phyloP scores from a whole-genome alignment of 306 rosid species.

The Prosopis cineraria region DNA sequence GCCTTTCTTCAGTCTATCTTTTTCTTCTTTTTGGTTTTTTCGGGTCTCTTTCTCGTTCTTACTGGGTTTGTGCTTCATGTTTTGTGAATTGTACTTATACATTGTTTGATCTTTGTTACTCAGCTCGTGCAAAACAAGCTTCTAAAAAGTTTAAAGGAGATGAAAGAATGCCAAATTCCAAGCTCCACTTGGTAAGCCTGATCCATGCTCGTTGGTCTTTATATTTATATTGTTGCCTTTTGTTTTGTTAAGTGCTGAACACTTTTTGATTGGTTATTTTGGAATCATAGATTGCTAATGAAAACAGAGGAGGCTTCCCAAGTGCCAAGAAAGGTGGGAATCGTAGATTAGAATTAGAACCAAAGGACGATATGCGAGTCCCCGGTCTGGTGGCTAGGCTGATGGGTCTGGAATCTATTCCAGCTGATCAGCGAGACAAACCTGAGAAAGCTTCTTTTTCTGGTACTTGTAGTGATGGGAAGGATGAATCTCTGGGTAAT shows the following conservation, averaged over 20 bases:
- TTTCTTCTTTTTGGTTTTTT: not conserved
- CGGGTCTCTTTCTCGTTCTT: not conserved
- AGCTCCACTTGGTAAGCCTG: slow-evolving; percentile 68
- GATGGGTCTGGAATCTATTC: slow-evolving; percentile 92
- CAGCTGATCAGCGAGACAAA: slow-evolving; percentile 56
- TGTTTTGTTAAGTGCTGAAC: slow-evolving; percentile 1
- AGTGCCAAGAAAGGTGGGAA: slow-evolving; percentile 55
- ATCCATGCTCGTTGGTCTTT: not conserved
- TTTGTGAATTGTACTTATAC: slow-evolving; percentile 31
- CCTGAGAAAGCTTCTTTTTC: slow-evolving; percentile 52
- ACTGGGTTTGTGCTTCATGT: not conserved
- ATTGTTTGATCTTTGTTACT: slow-evolving; percentile 34
- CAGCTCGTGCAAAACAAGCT: slow-evolving; percentile 61
- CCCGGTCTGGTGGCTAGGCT: slow-evolving; percentile 84
- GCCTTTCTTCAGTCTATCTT: not conserved
- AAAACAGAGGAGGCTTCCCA: slow-evolving; percentile 83
- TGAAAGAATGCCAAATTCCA: slow-evolving; percentile 76
- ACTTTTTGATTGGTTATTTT: slow-evolving; percentile 25
- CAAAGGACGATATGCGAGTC: slow-evolving; percentile 60
- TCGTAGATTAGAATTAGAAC: slow-evolving; percentile 47
- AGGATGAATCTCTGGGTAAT: slow-evolving; percentile 27
- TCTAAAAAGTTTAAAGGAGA: slow-evolving; percentile 67
- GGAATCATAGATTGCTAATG: slow-evolving; percentile 75
- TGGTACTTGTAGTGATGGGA: slow-evolving; percentile 41
- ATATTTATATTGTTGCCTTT: not conserved